Evolutionary conservation across 2,329 filamentous ascomycete species (phyloP).

Genomic region (Neofusicoccum sp.): DNA sequence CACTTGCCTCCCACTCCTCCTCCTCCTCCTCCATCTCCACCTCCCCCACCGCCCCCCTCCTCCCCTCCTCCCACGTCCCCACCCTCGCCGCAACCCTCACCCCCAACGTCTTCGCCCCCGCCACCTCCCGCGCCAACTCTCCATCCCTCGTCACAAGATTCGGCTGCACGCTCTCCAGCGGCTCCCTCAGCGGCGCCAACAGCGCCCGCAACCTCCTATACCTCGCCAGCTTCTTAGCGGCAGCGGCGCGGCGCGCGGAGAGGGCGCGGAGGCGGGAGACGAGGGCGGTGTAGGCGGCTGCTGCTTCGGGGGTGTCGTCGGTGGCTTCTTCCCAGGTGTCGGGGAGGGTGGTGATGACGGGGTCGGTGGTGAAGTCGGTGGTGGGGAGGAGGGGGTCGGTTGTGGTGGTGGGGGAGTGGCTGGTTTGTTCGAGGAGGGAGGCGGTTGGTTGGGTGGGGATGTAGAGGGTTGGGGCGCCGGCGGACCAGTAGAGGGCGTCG

Average conservation of each 20-base stretch:
- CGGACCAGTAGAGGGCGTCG: conserved; percentile 60
- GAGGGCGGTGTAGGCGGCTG: conserved; percentile 15
- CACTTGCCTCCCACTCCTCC: background rate
- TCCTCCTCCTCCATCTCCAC: background rate
- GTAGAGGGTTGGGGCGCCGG: conserved; percentile 21
- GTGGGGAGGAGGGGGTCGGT: background rate
- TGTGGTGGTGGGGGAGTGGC: background rate
- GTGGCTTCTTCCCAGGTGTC: conserved; percentile 24
- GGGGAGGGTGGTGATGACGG: conserved; percentile 33
- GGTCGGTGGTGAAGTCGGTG: conserved; percentile 3
- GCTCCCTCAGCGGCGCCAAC: conserved; percentile 53
- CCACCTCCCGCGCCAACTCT: conserved; percentile 64
- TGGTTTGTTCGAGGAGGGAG: no score
- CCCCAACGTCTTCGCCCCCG: conserved; percentile 61
- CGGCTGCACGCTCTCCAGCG: conserved; percentile 54
- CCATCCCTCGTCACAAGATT: conserved; percentile 66
- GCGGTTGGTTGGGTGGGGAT: background rate
- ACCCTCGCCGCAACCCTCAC: conserved; percentile 38
- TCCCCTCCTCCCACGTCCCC: conserved; percentile 22
- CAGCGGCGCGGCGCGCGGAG: background rate
- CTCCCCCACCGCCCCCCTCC: background rate
- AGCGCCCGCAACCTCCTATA: conserved; percentile 49
- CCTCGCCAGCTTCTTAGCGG: conserved; percentile 45
- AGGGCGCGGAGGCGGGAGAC: conserved; percentile 20
- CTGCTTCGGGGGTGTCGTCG: conserved; percentile 2